Percentiles rank a stretch among this genome's conserved stretches.
Conservation (phyloP, 179 eudicot species). For the Amaranthus tricolor region DNA sequence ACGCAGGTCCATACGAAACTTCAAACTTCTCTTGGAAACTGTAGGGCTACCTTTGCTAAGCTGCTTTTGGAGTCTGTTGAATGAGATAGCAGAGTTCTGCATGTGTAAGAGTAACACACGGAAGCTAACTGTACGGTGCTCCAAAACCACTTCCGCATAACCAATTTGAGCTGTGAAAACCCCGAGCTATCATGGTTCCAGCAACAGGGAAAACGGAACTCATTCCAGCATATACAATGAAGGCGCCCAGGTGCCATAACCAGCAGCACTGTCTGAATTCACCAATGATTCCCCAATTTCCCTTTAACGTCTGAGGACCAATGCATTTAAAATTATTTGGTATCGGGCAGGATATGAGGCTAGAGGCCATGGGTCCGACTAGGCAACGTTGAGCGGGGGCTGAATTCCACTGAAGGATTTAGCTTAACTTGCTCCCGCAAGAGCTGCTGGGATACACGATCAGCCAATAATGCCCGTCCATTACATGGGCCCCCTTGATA, state of each 20-base stretch:
- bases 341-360: constrained; percentile 9
- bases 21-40: constrained; percentile 14
- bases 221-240: background rate
- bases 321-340: background rate
- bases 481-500: constrained; percentile 40
- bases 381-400: constrained; percentile 49
- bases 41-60: constrained; percentile 17
- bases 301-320: background rate
- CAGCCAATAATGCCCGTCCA: constrained; percentile 64
- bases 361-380: constrained; percentile 30
- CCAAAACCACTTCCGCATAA: constrained; percentile 15
- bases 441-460: constrained; percentile 76
- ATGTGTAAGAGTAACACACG: constrained; percentile 30
- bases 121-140: constrained; percentile 10
- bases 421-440: constrained; percentile 60
- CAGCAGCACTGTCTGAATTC: background rate
- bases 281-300: constrained; percentile 5
- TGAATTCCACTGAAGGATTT: constrained; percentile 50
- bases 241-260: background rate
- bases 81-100: constrained; percentile 22
- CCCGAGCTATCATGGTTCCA: constrained; percentile 20
- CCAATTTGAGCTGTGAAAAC: constrained; percentile 21
- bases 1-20: constrained; percentile 33
- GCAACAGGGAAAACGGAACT: background rate
- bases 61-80: constrained; percentile 22